Base-by-base conservation (phyloP, 352 stramenopile species). In the Aphanomyces stellatus region DNA sequence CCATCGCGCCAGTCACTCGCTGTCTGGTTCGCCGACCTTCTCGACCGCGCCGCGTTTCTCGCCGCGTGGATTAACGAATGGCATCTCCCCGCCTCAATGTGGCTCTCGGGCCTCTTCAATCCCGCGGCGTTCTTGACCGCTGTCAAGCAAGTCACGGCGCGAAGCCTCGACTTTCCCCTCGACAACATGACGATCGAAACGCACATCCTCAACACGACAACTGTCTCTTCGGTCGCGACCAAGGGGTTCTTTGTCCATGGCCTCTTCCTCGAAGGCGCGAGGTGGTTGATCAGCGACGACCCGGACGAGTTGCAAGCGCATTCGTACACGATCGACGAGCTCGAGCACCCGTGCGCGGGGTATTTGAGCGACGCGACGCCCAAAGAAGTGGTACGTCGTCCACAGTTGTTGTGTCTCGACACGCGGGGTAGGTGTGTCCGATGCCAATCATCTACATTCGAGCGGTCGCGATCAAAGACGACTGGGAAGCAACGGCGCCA, bases 101-200 rank as follows among this genome's bases (percentile, higher is more conserved):
- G 86, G 86, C 74, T 94, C 40, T 83, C 84, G 0, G 86, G 85
- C 6, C 69, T 94, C 2, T 93, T 93, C 70, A 93, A 93, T 42
- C 85, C 86, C 8, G 82, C 81, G 8, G 82, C 86, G n/a, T 91
- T 93, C 56, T 76, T 93, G 40, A 94, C 86, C 3, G 86, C 86
- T 7, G 88, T 94, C 70, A 93, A 92, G 60, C 82, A 93, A 60
- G 80, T 80, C 30, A 97, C 87, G 0, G 91, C 94, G 8, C 88
- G 95, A 30, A 82, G 72, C 1, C 90, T 94, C 41, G 79, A 80
- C 11, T 77, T 94, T 37, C 82, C 95, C 41, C 75, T 98, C 28
- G 92, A 98, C 64, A 81, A 93, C 13, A 96, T 98, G 81, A 92
- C 87, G 10, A 96, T 96, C 41, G 93, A 98, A 70, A 98, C 93